phyloP scores from a whole-genome alignment of 2,329 filamentous ascomycete genomes.

The Fusarium duplospermum region DNA sequence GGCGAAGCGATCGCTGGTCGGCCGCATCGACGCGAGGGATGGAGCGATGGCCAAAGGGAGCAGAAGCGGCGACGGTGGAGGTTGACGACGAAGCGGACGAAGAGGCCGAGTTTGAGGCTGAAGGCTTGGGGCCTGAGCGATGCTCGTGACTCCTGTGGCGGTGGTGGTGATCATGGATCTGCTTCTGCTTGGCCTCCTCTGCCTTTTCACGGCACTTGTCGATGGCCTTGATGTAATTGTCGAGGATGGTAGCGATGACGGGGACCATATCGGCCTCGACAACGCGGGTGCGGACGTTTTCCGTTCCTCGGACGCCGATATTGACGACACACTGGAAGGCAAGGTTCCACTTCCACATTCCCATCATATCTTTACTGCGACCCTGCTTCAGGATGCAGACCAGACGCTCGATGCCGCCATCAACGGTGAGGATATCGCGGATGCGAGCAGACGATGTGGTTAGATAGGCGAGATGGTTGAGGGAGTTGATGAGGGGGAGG shows the following conservation, averaged over 20 bases:
- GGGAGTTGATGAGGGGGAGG: constrained; percentile 95
- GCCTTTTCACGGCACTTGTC: constrained; percentile 90
- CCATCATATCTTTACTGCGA: constrained; percentile 97
- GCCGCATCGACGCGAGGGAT: constrained; percentile 64
- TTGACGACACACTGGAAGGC: constrained; percentile 99
- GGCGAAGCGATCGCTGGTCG: constrained; percentile 72
- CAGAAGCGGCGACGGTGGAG: constrained; percentile 20
- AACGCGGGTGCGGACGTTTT: constrained; percentile 91
- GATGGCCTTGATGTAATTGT: constrained; percentile 97
- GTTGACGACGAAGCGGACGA: constrained; percentile 52
- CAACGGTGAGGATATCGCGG: constrained; percentile 96
- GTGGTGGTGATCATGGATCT: constrained; percentile 64
- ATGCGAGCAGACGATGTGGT: constrained; percentile 98
- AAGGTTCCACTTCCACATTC: constrained; percentile 99
- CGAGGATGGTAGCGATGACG: constrained; percentile 96
- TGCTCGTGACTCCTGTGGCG: constrained; percentile 64
- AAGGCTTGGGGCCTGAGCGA: constrained; percentile 58
- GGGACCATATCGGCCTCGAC: constrained; percentile 99
- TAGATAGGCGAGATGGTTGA: constrained; percentile 98
- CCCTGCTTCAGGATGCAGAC: constrained; percentile 99
- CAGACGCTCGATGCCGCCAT: constrained; percentile 96
- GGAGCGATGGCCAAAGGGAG: constrained; percentile 64
- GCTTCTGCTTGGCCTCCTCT: constrained; percentile 83
- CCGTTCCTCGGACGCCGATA: constrained; percentile 95
- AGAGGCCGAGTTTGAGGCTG: constrained; percentile 48